These are phyloP conservation scores for Fusarium siculi DNA, from an alignment of 2,329 filamentous ascomycete genomes.

Conservation along the genomic window DNA sequence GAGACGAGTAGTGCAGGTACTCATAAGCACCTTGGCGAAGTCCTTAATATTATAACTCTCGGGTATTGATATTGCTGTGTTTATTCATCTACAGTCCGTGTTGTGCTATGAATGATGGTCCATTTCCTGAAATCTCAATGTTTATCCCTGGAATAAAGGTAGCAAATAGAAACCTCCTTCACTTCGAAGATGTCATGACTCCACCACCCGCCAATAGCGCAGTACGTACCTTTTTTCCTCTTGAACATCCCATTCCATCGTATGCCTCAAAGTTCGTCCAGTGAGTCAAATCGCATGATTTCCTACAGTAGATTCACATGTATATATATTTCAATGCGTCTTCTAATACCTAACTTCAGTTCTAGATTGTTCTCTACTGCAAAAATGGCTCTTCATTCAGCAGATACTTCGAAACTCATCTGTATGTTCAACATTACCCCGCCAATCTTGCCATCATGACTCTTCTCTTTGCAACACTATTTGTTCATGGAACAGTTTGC, in stretches of 20 bases:
- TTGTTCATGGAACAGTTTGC: background rate
- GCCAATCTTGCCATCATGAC: background rate
- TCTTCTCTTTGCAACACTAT: slow-evolving; percentile 4
- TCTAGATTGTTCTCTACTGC: slow-evolving; percentile 38
- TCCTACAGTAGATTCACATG: background rate
- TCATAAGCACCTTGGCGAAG: background rate
- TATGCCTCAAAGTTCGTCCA: slow-evolving; percentile 13
- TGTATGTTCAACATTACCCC: slow-evolving; percentile 50
- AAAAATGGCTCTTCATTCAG: slow-evolving; percentile 59
- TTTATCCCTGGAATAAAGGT: slow-evolving; percentile 6
- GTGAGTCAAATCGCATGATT: slow-evolving; percentile 34
- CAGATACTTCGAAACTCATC: slow-evolving; percentile 58
- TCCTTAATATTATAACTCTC: background rate
- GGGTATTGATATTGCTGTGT: background rate
- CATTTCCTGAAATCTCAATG: background rate
- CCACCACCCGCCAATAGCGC: slow-evolving; percentile 20
- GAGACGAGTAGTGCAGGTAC: background rate
- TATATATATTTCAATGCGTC: slow-evolving; percentile 39
- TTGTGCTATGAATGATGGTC: background rate
- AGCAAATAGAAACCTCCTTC: slow-evolving; percentile 6
- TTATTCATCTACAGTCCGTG: background rate
- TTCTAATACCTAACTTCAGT: slow-evolving; percentile 11
- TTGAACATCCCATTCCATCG: slow-evolving; percentile 26
- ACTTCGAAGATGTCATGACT: slow-evolving; percentile 38
- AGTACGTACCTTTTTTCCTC: slow-evolving; percentile 31